These are phyloP conservation scores for Pythium brachiatum DNA, from an alignment of 352 stramenopile genomes.

Conservation along the genomic window DNA sequence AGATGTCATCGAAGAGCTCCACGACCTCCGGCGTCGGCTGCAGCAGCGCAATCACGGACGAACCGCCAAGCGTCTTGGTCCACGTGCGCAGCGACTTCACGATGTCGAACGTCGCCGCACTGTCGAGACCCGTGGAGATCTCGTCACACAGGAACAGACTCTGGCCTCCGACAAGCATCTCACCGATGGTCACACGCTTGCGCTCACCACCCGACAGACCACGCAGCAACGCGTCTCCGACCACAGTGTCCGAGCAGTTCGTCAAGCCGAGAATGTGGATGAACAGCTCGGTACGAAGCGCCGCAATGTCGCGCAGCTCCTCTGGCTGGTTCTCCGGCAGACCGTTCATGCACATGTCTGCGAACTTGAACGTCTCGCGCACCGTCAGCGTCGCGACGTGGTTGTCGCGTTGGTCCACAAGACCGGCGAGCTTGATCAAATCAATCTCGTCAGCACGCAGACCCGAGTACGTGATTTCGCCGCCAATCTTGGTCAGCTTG, in stretches of 20 bases:
- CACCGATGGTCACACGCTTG: conserved; percentile 82
- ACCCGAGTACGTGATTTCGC: conserved; percentile 49
- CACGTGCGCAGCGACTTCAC: conserved; percentile 39
- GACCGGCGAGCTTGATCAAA: conserved; percentile 61
- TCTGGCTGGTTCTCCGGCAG: conserved; percentile 50
- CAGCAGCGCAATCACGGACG: conserved; percentile 33
- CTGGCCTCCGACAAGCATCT: conserved; percentile 79
- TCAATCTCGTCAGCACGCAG: conserved; percentile 40
- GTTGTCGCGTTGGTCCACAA: conserved; percentile 74
- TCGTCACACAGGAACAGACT: conserved; percentile 84
- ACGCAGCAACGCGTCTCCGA: conserved; percentile 81
- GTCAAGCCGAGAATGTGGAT: conserved; percentile 68
- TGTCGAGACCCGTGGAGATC: conserved; percentile 91
- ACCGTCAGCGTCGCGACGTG: conserved; percentile 91
- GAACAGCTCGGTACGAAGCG: conserved; percentile 49
- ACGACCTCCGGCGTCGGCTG: conserved; percentile 84
- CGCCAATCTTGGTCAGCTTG: conserved; percentile 31
- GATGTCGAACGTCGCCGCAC: conserved; percentile 90
- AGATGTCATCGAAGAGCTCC: conserved; percentile 91
- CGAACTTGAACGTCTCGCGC: conserved; percentile 92
- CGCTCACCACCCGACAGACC: conserved; percentile 87
- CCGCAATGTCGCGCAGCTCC: conserved; percentile 50
- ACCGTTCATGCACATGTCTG: conserved; percentile 82
- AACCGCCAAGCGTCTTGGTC: conserved; percentile 34
- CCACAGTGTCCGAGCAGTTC: conserved; percentile 82